Base-by-base conservation (phyloP, 129 eudicot species). In the Chrysanthemum makinoi region DNA sequence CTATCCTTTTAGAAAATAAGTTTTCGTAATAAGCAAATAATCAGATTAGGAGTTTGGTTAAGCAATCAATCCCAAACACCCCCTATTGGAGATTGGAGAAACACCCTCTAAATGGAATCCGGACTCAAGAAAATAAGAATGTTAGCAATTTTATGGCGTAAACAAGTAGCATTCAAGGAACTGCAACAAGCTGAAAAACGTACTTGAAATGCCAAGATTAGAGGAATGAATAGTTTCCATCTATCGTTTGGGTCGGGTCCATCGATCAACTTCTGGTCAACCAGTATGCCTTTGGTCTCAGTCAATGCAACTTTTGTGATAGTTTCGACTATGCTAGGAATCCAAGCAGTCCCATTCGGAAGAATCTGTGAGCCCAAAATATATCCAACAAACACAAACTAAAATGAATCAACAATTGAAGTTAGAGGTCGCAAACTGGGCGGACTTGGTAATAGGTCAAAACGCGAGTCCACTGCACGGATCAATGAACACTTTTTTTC, bases 201-300 rank as follows among this genome's bases (percentile, higher is more conserved):
- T 75, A 86, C 98, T 77, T 91, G 94, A 75, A 75, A 57, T 77
- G 85, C 87, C 69, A 85, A 52, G 50, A 89, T 81, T 3, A 81
- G n/a, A 66, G 98, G 98, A 67, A 92, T 86, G 59, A 78, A 82
- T 20, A 79, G 18, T 65, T 92, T 92, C 35, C 89, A 86, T 65
- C 74, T 85, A 18, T 80, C 83, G 61, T 92, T 85, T 4, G 98
- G 95, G 70, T 92, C 87, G 28, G 89, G 91, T 70, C 98, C 98
- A 53, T 89, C 98, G 66, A 92, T 85, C 75, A 92, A 77, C 79
- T 86, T 92, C 70, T 86, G 76, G 85, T 91, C 98, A 65, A 92
- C 92, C 50, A 81, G 47, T 58, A 92, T 87, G 68, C 86, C 72
- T 65, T 69, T 63, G 86, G 84, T 87, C 54, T 89, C 91, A 67